phyloP scores from a whole-genome alignment of 495 filamentous ascomycete species.

The Cryomyces antarcticus region DNA sequence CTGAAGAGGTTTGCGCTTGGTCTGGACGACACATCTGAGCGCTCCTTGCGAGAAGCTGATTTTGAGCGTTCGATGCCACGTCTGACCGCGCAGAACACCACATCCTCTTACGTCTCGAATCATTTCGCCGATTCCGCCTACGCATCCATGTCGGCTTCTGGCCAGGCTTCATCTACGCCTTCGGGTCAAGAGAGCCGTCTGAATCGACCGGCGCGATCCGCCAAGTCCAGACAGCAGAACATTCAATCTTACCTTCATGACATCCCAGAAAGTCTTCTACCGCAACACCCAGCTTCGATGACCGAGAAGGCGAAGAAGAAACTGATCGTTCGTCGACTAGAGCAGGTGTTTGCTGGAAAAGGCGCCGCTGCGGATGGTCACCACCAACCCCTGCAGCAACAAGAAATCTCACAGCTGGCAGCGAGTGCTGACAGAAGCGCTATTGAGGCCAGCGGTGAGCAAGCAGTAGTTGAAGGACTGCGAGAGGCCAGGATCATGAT shows the following conservation, averaged over 20 bases:
- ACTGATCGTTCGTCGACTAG: conserved; percentile 45
- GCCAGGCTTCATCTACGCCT: conserved; percentile 15
- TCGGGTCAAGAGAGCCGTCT: conserved; percentile 5
- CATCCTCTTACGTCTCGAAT: conserved; percentile 27
- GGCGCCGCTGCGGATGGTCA: conserved; percentile 22
- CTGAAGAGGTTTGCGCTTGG: conserved; percentile 43
- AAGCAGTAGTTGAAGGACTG: conserved; percentile 17
- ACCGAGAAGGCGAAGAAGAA: conserved; percentile 51
- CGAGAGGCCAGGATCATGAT: conserved; percentile 30
- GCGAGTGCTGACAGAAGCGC: conserved; percentile 19
- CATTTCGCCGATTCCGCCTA: conserved; percentile 51
- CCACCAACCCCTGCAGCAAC: conserved; percentile 27
- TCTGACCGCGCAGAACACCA: conserved; percentile 6
- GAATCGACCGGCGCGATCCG: no score
- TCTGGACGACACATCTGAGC: conserved; percentile 19
- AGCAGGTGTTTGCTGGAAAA: conserved; percentile 63
- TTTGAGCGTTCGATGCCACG: conserved; percentile 3
- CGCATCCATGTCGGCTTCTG: conserved; percentile 44
- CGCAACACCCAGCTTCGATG: conserved; percentile 27
- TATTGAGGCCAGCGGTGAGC: conserved; percentile 16
- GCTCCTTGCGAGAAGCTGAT: conserved; percentile 1
- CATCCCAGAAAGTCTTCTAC: conserved; percentile 37
- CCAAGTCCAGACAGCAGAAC: conserved; percentile 24
- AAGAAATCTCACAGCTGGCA: conserved; percentile 36
- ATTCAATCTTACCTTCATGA: conserved; percentile 38